Base-by-base conservation (phyloP, 2,329 filamentous ascomycete species). In the Epichloe hybrida region DNA sequence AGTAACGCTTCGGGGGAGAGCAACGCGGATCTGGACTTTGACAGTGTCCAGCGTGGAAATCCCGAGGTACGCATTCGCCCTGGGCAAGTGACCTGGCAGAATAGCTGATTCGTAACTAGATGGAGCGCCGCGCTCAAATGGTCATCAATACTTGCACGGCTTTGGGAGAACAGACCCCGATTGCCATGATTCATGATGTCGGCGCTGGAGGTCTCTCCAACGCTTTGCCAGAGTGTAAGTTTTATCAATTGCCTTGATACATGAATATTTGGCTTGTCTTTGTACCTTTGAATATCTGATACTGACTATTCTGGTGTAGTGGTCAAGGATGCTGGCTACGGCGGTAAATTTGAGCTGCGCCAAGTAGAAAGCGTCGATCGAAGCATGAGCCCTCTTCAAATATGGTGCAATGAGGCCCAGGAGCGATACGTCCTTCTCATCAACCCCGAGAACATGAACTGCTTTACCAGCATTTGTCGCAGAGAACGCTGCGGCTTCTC, bases 341-440 rank as follows among this genome's bases (percentile, higher is more conserved):
- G 93, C 51, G 93, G 90, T 48, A 84, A 81, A 44, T 97, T 98
- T 57, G 91, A 98, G 67, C 76, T 98, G n/a, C 83, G 93, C 56
- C 88, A 97, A 62, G 77, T 98, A 38, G 89, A 96, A 64, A 95
- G 81, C 64, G 86, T 88, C 2, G 93, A 97, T 67, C 81, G 76
- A 56, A 85, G 88, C 63, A 91, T 98, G 86, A 95, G 88, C 61
- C 93, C 93, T 20, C 79, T 98, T 52, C 88, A 97, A 64, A 95
- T 98, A 45, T 97, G 91, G 90, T 96, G 93, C 67, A 95, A 91
- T 60, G 91, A 97, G 66, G 88, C 93, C 0, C 93, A 98, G 65
- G 93, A 98, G 68, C 79, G 93, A 65, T 98, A 98, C 61, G 93
- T 98, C 7, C 73, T 98, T 60, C 83, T 94, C 8, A 81, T 98